These are phyloP conservation scores for Plasmodium relictum DNA, from an alignment of 169 alveolate species.

Conservation along the genomic window DNA sequence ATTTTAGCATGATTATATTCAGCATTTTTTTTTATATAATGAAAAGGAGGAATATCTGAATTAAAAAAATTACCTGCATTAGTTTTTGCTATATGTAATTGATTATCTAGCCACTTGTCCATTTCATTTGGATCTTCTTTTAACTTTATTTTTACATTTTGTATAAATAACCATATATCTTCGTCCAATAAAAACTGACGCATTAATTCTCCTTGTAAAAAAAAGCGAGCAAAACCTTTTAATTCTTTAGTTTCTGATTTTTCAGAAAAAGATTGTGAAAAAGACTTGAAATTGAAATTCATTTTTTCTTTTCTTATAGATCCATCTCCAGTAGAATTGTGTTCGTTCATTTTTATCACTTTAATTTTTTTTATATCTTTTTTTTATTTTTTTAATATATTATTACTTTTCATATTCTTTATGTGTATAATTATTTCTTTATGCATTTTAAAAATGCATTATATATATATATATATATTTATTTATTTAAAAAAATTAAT, in stretches of 20 bases:
- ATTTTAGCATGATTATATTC: slow-evolving; percentile 6
- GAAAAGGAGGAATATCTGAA: slow-evolving; percentile 56
- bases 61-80: slow-evolving; percentile 22
- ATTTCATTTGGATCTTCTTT: slow-evolving; percentile 53
- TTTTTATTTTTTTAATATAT: not conserved
- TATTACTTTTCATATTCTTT: not conserved
- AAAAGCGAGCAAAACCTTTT: slow-evolving; percentile 32
- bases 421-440: not conserved
- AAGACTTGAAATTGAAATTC: slow-evolving; percentile 1
- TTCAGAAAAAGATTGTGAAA: slow-evolving; percentile 6
- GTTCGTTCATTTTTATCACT: slow-evolving; percentile 24
- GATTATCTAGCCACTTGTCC: slow-evolving; percentile 64
- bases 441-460: not conserved
- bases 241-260: slow-evolving; percentile 31
- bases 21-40: slow-evolving; percentile 39
- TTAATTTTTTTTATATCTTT: not conserved
- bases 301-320: slow-evolving; percentile 15
- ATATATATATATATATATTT: not conserved
- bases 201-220: slow-evolving; percentile 74
- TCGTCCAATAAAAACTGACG: slow-evolving; percentile 66
- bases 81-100: slow-evolving; percentile 35
- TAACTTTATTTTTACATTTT: slow-evolving; percentile 61
- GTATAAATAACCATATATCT: slow-evolving; percentile 74
- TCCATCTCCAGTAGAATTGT: not conserved
- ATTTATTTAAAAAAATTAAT: not conserved